Evolutionary conservation across 345 rosid genomes (phyloP).

Genomic region (Dipteronia dyeriana): DNA sequence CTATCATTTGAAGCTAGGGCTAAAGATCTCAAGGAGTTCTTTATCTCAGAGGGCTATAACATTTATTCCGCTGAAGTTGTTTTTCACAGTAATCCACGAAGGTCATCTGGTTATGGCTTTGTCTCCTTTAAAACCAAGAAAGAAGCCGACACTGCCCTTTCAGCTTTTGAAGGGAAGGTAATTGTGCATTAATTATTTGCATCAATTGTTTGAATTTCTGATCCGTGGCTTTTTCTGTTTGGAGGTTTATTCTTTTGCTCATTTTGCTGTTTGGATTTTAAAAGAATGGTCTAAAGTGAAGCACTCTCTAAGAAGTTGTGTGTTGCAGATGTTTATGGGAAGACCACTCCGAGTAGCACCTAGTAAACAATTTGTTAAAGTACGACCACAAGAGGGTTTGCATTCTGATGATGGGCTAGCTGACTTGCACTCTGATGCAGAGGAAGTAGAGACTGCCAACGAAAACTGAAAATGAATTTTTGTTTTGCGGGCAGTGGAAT

Average conservation of each 20-base stretch:
- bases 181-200: background rate
- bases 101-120: constrained; percentile 80
- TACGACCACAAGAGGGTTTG: constrained; percentile 42
- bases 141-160: constrained; percentile 65
- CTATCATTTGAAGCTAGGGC: constrained; percentile 66
- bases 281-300: background rate
- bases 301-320: constrained; percentile 7
- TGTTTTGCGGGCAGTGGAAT: constrained; percentile 12
- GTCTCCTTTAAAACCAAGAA: constrained; percentile 76
- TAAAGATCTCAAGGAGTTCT: constrained; percentile 70
- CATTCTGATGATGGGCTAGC: constrained; percentile 42
- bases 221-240: constrained; percentile 2
- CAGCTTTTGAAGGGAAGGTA: constrained; percentile 75
- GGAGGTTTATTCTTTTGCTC: background rate
- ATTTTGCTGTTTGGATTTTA: background rate
- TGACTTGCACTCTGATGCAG: constrained; percentile 33
- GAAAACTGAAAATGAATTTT: constrained; percentile 26
- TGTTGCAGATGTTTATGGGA: constrained; percentile 62
- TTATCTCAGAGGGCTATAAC: constrained; percentile 48
- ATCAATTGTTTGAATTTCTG: constrained; percentile 15
- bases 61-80: constrained; percentile 65
- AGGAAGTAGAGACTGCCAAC: constrained; percentile 27
- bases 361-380: constrained; percentile 73
- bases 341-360: constrained; percentile 68
- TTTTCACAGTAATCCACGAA: constrained; percentile 72